Conservation (phyloP, 169 alveolate genomes). For the Eimeria mitis region DNA sequence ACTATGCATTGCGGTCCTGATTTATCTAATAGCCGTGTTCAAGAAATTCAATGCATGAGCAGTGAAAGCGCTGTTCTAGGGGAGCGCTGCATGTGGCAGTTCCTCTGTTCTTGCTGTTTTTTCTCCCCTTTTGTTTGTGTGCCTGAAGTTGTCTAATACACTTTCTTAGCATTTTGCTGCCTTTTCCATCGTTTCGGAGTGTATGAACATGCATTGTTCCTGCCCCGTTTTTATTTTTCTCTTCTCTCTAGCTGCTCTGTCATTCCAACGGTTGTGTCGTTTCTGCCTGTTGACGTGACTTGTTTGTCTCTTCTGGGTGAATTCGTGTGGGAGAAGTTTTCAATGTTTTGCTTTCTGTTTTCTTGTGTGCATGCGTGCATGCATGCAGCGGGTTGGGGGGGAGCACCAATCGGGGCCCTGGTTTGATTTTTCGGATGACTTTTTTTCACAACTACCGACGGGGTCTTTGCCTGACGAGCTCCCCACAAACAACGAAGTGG, state of each 20-base stretch:
- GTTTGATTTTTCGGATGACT: constrained; percentile 65
- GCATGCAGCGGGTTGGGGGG: constrained; percentile 22
- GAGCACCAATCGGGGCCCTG: constrained; percentile 45
- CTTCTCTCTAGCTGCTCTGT: background rate
- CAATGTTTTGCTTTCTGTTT: background rate
- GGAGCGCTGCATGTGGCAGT: background rate
- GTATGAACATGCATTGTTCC: too few species aligned
- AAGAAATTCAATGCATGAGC: background rate
- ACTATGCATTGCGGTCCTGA: background rate
- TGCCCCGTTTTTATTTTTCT: background rate
- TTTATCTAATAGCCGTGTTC: background rate
- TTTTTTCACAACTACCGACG: background rate
- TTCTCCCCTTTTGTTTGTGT: background rate
- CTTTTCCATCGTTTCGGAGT: too few species aligned
- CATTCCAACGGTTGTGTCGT: background rate
- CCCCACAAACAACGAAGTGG: constrained; percentile 59
- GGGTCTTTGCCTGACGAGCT: background rate
- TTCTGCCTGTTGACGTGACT: too few species aligned
- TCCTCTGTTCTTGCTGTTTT: background rate
- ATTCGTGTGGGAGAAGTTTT: background rate
- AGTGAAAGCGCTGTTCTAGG: background rate
- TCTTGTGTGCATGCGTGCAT: background rate
- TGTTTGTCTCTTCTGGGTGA: background rate
- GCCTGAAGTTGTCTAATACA: background rate
- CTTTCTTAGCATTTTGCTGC: too few species aligned